These are phyloP conservation scores for Candida easanensis DNA, from an alignment of 805 yeast genomes.

Conservation along the genomic window DNA sequence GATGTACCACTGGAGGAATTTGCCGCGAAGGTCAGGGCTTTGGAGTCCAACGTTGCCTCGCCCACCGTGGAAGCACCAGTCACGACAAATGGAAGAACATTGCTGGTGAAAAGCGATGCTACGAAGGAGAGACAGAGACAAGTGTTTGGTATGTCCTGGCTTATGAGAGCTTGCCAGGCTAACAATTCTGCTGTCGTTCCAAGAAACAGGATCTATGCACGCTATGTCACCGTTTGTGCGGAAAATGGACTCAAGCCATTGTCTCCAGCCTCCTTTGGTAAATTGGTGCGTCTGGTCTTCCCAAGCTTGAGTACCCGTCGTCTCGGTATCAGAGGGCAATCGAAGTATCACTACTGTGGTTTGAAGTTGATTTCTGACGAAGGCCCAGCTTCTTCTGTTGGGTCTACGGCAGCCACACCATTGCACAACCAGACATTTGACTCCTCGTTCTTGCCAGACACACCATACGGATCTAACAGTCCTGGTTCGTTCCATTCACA, in stretches of 20 bases:
- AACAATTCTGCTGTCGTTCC: constrained; percentile 55
- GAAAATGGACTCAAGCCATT: constrained; percentile 54
- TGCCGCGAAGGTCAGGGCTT: constrained; percentile 42
- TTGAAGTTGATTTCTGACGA: constrained; percentile 44
- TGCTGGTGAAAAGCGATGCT: constrained; percentile 19
- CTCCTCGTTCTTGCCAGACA: constrained; percentile 26
- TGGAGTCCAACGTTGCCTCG: constrained; percentile 32
- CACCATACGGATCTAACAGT: constrained; percentile 29
- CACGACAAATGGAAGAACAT: constrained; percentile 27
- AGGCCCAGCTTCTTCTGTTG: constrained; percentile 21
- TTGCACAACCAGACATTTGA: constrained; percentile 24
- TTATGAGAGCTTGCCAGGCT: constrained; percentile 59
- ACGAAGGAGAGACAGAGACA: constrained; percentile 62
- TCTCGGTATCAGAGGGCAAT: constrained; percentile 74
- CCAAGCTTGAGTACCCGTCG: constrained; percentile 71
- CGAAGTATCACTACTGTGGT: constrained; percentile 82
- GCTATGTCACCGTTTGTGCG: constrained; percentile 56
- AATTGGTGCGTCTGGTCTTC: constrained; percentile 57
- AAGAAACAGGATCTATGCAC: constrained; percentile 64
- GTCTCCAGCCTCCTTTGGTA: constrained; percentile 77
- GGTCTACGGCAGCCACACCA: constrained; percentile 26
- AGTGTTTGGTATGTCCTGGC: constrained; percentile 79
- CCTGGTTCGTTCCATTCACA: constrained; percentile 27
- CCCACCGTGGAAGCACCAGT: constrained; percentile 22
- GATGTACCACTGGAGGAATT: constrained; percentile 39